phyloP scores from a whole-genome alignment of 2,329 filamentous ascomycete species.

The Aspergillus sp. region DNA sequence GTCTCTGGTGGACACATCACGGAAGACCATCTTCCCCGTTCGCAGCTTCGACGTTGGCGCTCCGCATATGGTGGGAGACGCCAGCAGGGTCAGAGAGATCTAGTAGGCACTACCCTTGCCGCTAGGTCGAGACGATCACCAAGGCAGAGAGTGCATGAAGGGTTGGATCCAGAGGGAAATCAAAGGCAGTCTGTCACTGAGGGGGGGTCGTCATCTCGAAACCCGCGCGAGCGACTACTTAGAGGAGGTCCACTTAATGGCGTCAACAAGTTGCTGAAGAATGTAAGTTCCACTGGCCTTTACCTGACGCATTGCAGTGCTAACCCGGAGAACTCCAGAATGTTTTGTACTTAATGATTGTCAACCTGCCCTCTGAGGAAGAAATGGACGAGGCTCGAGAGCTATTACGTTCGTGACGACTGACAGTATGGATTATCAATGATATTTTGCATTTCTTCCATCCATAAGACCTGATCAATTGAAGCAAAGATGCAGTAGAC shows the following conservation, averaged over 20 bases:
- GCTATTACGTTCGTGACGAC: background rate
- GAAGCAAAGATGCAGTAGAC: too few species aligned
- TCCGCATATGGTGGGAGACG: too few species aligned
- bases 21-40: conserved; percentile 4
- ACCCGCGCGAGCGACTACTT: too few species aligned
- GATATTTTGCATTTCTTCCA: too few species aligned
- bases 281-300: conserved; percentile 11
- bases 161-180: background rate
- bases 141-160: too few species aligned
- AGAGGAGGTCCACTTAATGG: background rate
- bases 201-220: background rate
- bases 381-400: conserved; percentile 28
- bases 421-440: too few species aligned
- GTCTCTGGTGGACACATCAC: conserved; percentile 40
- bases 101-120: too few species aligned
- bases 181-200: background rate
- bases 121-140: too few species aligned
- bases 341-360: conserved; percentile 45
- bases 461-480: too few species aligned
- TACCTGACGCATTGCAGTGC: background rate
- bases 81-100: too few species aligned
- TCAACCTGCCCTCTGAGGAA: conserved; percentile 42
- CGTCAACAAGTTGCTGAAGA: conserved; percentile 22
- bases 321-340: conserved; percentile 24
- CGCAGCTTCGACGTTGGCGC: too few species aligned